Base-by-base conservation (phyloP, 495 filamentous ascomycete genomes). In the Penicillium salamii region DNA sequence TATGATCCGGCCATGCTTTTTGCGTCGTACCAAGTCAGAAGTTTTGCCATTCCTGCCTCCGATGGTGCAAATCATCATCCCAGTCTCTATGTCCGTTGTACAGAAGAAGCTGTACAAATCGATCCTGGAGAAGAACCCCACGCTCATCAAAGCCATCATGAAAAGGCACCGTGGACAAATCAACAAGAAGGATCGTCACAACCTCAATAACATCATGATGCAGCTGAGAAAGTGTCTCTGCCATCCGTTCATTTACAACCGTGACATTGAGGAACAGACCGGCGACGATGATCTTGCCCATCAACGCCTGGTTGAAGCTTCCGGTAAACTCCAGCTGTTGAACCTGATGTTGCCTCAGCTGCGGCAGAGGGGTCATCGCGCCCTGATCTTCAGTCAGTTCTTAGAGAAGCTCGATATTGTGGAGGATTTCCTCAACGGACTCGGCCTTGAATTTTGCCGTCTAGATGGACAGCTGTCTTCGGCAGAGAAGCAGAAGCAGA, bases 321-420 rank as follows among this genome's bases (percentile, higher is more conserved):
- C 90, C 5, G 84, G 88, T 4, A 99, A 99, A 63, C 82, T 99
- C 13, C 78, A 89, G 54, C 71, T 97, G 2, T 72, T 99, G 8
- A 85, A 92, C 43, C 66, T 95, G 19, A 89, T 99, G 83, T 78
- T 99, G 2, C 93, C 95, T 5, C 95, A 90, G 67, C 76, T 99
- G 1, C 82, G 84, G 46, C 85, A 88, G 57, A 80, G 88, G n/a
- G 92, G 92, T 1, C 91, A 99, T 65, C 78, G 93, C 15, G 91
- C 96, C 5, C 70, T 99, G 15, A 88, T 99, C 19, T 99, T 99
- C 72, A 96, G 90, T 65, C 95, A 97, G 62, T 97, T 97, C 50
- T 71, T 99, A 5, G 82, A 90, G 26, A 89, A 91, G 69, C 72
- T 99, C 13, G 88, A 90, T 54, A 81, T 97, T 32, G 71, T 95